Conservation (phyloP, 148 eudicot genomes). For the Vaccinium darrowii region DNA sequence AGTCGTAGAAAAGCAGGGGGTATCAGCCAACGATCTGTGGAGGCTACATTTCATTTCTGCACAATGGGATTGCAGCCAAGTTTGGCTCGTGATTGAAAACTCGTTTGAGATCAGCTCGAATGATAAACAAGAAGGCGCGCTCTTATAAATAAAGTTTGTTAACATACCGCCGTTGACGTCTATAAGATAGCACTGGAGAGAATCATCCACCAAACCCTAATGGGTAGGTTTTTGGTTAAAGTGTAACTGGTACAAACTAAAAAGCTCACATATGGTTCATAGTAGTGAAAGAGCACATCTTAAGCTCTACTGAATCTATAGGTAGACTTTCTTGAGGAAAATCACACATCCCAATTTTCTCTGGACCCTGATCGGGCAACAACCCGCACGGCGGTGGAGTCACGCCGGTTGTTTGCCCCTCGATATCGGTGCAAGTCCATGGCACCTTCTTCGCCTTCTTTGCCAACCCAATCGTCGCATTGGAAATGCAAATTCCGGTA, state of each 20-base stretch:
- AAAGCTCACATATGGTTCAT: constrained; percentile 9
- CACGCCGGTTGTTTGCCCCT: constrained; percentile 36
- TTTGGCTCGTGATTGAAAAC: neutral
- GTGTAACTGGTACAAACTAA: neutral
- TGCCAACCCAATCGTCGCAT: constrained; percentile 41
- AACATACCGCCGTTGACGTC: neutral
- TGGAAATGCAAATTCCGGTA: constrained; percentile 44
- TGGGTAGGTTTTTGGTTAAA: neutral
- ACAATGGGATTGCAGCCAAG: neutral
- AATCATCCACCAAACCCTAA: neutral
- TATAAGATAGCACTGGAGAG: neutral
- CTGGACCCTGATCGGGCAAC: constrained; percentile 36
- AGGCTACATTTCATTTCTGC: neutral
- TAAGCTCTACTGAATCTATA: constrained; percentile 20
- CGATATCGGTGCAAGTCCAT: constrained; percentile 39
- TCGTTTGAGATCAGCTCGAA: neutral
- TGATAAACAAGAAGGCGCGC: neutral
- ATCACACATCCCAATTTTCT: constrained; percentile 20
- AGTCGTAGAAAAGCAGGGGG: too few species aligned
- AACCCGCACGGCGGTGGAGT: constrained; percentile 31
- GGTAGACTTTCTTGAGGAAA: constrained; percentile 18
- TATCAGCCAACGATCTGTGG: too few species aligned
- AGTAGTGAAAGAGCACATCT: constrained; percentile 12
- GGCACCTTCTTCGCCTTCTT: constrained; percentile 44
- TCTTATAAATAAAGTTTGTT: neutral